Evolutionary conservation across 176 grass and related monocot genomes (phyloP), one percentile per base, ranked within the genome.

Genomic region (Avena sativa): DNA sequence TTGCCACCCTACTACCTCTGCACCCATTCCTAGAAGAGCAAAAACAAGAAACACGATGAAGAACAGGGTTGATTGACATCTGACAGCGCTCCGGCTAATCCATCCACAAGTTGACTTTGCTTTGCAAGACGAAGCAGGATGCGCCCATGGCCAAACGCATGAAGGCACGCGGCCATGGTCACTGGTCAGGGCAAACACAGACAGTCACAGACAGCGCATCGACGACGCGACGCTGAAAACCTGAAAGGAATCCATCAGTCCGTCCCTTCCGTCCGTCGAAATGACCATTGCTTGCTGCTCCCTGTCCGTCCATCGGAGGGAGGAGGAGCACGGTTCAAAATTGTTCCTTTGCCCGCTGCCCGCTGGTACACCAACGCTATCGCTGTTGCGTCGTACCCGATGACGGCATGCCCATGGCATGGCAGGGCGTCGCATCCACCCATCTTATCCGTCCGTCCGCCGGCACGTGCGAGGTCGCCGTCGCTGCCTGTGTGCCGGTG

Each of bases 381-480:
- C 66, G 67, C 67, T 70, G 67, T 70, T 70, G 67, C 67, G 15
- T 7, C 36, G 60, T 81, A 32, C 43, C 43, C 26, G 62, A 67
- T 68, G 62, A 68, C 47, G 79, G 46, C 62, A 81, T 51, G 60
- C 60, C 23, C 74, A 53, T 52, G n/a, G 13, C 56, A 9, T 5
- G 20, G 58, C 66, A 34, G 64, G 66, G 34, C 69, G 69, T 81
- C 66, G 66, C 66, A n/a, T 80, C 77, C 74, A n/a, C 59, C 76
- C 64, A 30, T 84, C 82, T 5, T 77, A 57, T 84, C 81, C 81
- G 68, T 48, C 63, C 87, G 80, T 71, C 81, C 87, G 74, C 56
- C 38, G 25, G 67, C 82, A 85, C 76, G 87, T 89, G 87, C 82
- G 20, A 51, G 76, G 75, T 82, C 28, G 55, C 78, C 65, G 65